Conservation (phyloP, 495 filamentous ascomycete species). For the Hypomontagnella submonticulosa region DNA sequence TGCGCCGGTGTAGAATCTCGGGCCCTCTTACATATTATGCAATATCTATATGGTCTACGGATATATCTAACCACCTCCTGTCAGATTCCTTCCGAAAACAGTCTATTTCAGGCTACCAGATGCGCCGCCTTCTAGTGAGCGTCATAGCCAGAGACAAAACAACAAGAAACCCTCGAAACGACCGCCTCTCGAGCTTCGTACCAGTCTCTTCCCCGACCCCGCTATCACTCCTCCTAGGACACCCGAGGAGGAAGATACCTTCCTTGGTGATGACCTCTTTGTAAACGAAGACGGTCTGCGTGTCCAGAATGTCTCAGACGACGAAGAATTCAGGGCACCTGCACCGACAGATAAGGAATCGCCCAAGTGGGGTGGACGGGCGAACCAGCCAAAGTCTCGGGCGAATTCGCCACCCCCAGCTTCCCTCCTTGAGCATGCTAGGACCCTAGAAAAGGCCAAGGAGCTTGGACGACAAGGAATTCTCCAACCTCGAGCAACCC, state of each 20-base stretch:
- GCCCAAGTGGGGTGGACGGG: conserved; percentile 74
- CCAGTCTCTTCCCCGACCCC: conserved; percentile 59
- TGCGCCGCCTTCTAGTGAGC: conserved; percentile 48
- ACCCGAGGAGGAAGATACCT: conserved; percentile 62
- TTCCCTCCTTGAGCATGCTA: conserved; percentile 72
- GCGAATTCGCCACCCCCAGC: conserved; percentile 74
- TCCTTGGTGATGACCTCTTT: conserved; percentile 69
- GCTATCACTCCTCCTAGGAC: conserved; percentile 68
- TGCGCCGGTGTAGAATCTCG: conserved; percentile 13
- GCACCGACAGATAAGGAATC: conserved; percentile 73
- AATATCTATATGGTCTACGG: not conserved
- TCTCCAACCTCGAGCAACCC: conserved; percentile 56
- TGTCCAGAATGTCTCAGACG: conserved; percentile 50
- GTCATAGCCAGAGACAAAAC: conserved; percentile 47
- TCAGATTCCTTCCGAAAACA: conserved; percentile 89
- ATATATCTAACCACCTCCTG: conserved; percentile 11
- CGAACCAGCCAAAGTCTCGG: conserved; percentile 79
- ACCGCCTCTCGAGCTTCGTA: conserved; percentile 50
- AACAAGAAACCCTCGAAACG: conserved; percentile 43
- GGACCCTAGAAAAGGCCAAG: conserved; percentile 64
- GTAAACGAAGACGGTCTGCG: conserved; percentile 62
- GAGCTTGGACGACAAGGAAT: conserved; percentile 60
- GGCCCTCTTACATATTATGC: not conserved
- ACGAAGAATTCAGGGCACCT: conserved; percentile 56
- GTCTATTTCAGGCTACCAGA: conserved; percentile 74